These are phyloP conservation scores for Tetrapisispora taiwanensis DNA, from an alignment of 805 yeast species.

Conservation along the genomic window DNA sequence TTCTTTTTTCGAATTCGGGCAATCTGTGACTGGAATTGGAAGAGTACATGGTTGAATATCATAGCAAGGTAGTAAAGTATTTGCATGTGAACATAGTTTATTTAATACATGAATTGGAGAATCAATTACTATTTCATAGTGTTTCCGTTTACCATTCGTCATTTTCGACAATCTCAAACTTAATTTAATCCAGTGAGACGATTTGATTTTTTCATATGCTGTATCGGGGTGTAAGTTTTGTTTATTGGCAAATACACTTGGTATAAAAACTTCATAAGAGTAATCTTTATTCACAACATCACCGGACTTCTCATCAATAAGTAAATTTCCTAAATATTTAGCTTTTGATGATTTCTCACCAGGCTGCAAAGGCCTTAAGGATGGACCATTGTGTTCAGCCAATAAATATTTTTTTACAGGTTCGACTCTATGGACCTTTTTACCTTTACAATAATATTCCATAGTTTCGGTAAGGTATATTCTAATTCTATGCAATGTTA, in stretches of 20 bases:
- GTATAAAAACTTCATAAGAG: conserved; percentile 80
- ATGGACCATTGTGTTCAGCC: conserved; percentile 67
- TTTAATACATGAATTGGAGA: conserved; percentile 83
- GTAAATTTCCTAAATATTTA: conserved; percentile 34
- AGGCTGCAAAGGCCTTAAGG: conserved; percentile 25
- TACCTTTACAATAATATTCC: conserved; percentile 80
- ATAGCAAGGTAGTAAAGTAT: conserved; percentile 68
- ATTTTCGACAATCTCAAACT: conserved; percentile 66
- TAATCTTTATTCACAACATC: conserved; percentile 68
- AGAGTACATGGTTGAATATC: conserved; percentile 28
- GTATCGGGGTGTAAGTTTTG: conserved; percentile 77
- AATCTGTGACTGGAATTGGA: background rate
- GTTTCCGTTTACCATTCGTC: conserved; percentile 68
- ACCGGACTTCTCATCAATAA: conserved; percentile 36
- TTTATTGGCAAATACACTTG: conserved; percentile 50
- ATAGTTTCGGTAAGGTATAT: conserved; percentile 79
- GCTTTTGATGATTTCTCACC: conserved; percentile 29
- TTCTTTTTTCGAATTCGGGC: too few relatives aligned
- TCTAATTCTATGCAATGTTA: conserved; percentile 76
- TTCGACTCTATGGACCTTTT: conserved; percentile 85
- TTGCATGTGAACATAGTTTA: conserved; percentile 68
- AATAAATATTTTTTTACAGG: conserved; percentile 74
- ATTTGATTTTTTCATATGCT: conserved; percentile 63
- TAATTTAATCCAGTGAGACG: conserved; percentile 93
- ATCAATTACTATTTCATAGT: conserved; percentile 89